Base-by-base conservation (phyloP, 768 basidiomycete genomes). In the Postia placenta region DNA sequence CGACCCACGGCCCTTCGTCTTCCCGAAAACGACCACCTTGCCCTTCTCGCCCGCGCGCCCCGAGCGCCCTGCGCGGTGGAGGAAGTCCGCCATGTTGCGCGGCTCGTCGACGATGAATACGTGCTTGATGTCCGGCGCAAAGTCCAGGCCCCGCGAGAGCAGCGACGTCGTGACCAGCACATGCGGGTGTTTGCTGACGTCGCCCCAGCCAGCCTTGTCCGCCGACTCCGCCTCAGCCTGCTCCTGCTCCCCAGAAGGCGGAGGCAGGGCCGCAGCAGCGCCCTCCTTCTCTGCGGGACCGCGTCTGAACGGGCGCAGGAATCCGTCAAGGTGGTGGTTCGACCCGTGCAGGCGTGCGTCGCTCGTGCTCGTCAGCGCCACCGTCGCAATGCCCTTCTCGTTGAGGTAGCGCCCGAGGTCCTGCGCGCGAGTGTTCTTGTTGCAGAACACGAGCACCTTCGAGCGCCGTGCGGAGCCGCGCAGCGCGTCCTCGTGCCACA, bases 41-140 rank as follows among this genome's bases (percentile, higher is more conserved):
- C 87, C 88, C 23, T 65, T 61, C 60, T 74, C 64, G 0, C 88
- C 88, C 3, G 89, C 90, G 25, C 92, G 70, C 2, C 83, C 92
- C 0, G 87, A 76, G 41, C 93, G 70, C 14, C 93, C 93, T 0
- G 93, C 93, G 3, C 93, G 82, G 67, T 96, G 93, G 51, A 96
- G 64, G 63, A 95, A 94, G 64, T 96, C 93, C 33, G 94, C 76
- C 74, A 87, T 87, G 62, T 92, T 94, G 56, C 87, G 71, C 17
- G 93, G 92, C 60, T 87, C 81, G 56, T 95, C 93, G 20, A 89
- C 75, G 55, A 95, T 84, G 64, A 96, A 85, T 2, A 95, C 87
- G 58, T 93, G 82, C 53, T 77, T 75, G 56, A 95, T 80, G n/a
- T 70, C 69, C 0, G 90, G 83, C 12, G 81, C 72, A 59, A 96